Evolutionary conservation across 768 basidiomycete genomes (phyloP).

Genomic region (Sarcodon aspratus): DNA sequence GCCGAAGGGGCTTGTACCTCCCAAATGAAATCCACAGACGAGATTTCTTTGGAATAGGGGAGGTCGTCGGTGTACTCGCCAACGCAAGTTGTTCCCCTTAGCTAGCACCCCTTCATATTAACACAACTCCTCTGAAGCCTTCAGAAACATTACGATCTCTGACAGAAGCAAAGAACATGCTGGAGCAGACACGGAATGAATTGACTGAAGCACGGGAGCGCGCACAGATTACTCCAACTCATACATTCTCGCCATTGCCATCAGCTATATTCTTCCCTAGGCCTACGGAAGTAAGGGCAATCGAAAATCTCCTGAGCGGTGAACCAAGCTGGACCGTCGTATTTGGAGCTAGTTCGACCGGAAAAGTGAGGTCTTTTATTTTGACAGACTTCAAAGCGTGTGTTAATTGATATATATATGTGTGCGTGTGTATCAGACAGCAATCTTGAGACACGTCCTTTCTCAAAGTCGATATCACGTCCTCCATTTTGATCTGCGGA

Average conservation of each 20-base stretch:
- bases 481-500: conserved; percentile 74
- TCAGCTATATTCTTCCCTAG: conserved; percentile 50
- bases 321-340: conserved; percentile 74
- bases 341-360: conserved; percentile 72
- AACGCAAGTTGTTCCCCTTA: conserved; percentile 41
- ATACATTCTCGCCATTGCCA: conserved; percentile 69
- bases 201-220: conserved; percentile 58
- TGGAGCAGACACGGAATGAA: conserved; percentile 72
- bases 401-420: neutral
- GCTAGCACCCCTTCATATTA: conserved; percentile 1
- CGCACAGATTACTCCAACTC: conserved; percentile 55
- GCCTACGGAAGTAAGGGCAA: conserved; percentile 48
- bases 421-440: conserved; percentile 35
- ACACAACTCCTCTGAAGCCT: conserved; percentile 35
- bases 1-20: conserved; percentile 47
- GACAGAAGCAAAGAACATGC: conserved; percentile 61
- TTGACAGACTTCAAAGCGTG: neutral
- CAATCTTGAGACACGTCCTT: conserved; percentile 68
- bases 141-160: conserved; percentile 70
- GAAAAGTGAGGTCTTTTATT: conserved; percentile 39
- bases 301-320: conserved; percentile 54
- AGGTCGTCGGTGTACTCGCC: conserved; percentile 62
- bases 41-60: conserved; percentile 71
- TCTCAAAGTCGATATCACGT: conserved; percentile 62
- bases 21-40: conserved; percentile 53